Base-by-base conservation (phyloP, 2,329 filamentous ascomycete species). In the Monosporascus ibericus region DNA sequence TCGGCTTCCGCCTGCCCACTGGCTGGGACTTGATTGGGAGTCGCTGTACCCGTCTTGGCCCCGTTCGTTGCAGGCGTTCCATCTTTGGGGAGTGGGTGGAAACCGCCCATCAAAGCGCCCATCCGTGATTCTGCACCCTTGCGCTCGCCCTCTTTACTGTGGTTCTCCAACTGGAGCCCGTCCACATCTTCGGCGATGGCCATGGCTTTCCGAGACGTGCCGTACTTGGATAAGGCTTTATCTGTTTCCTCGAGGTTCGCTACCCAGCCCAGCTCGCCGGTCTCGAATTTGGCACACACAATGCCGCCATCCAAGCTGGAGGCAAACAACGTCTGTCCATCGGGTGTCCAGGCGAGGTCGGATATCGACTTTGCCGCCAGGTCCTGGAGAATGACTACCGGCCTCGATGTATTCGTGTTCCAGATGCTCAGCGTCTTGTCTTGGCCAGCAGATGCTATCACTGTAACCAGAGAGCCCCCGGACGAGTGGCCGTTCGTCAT, bases 61-160 rank as follows among this genome's bases (percentile, higher is more conserved):
- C 78, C 79, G 50, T 81, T 81, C 25, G 73, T 71, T n/a, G 67
- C 73, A 50, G 74, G 69, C 5, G 72, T 68, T 8, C 71, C 68
- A 48, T 76, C 73, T 40, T 82, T 82, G 3, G 77, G 74, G 3
- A 79, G 70, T 2, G 79, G 74, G 49, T 78, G 78, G 18, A 81
- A 80, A 65, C 96, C 92, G 6, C 92, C 92, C 94, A 99, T 99
- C 38, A 99, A 73, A n/a, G 92, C 92, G 14, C 94, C 94, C 94
- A 99, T 99, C 59, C 92, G 84, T 2, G 91, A 94, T 71, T 99
- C 90, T 0, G 92, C 92, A 5, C 88, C 92, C 58, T 87, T 89
- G 34, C 92, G 80, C 68, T 99, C 94, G 22, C 88, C 92, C 44
- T 87, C 91, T 66, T 95, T 96, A 72, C 91, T 96, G 67, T 86